Evolutionary conservation across 2,329 filamentous ascomycete genomes (phyloP).

Genomic region (Elsinoe perseae): DNA sequence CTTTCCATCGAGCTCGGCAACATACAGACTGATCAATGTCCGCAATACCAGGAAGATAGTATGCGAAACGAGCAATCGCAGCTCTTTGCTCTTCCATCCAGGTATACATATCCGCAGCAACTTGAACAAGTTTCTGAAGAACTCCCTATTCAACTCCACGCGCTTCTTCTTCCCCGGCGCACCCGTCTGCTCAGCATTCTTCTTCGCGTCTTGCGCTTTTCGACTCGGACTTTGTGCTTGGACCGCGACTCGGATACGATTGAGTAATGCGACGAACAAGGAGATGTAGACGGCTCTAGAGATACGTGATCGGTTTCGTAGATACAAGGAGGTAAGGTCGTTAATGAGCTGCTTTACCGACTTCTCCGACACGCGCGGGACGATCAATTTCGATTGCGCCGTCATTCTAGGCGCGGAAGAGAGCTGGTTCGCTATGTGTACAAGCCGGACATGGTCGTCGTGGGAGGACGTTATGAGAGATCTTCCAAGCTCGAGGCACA

Average conservation of each 20-base stretch:
- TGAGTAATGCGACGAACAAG: conserved; percentile 69
- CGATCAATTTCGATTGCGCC: conserved; percentile 61
- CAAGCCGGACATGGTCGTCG: not conserved
- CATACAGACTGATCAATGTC: conserved; percentile 88
- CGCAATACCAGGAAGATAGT: conserved; percentile 85
- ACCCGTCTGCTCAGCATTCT: conserved; percentile 12
- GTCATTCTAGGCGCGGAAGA: conserved; percentile 48
- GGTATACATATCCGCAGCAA: conserved; percentile 83
- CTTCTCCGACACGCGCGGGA: conserved; percentile 50
- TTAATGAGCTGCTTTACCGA: conserved; percentile 58
- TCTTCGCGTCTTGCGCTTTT: conserved; percentile 36
- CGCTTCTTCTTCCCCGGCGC: conserved; percentile 52
- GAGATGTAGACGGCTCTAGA: conserved; percentile 77
- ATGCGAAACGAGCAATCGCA: conserved; percentile 78
- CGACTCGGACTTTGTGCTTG: conserved; percentile 59
- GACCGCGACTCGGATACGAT: conserved; percentile 70
- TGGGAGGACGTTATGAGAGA: not conserved
- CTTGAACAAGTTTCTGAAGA: conserved; percentile 67
- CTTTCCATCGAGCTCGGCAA: conserved; percentile 89
- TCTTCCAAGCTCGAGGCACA: not conserved
- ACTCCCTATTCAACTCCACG: conserved; percentile 87
- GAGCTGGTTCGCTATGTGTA: not conserved
- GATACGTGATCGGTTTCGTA: conserved; percentile 71
- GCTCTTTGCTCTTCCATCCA: conserved; percentile 80
- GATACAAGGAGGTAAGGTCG: conserved; percentile 63